Conservation (phyloP, 2,329 filamentous ascomycete genomes). For the Aspergillus intermedius region DNA sequence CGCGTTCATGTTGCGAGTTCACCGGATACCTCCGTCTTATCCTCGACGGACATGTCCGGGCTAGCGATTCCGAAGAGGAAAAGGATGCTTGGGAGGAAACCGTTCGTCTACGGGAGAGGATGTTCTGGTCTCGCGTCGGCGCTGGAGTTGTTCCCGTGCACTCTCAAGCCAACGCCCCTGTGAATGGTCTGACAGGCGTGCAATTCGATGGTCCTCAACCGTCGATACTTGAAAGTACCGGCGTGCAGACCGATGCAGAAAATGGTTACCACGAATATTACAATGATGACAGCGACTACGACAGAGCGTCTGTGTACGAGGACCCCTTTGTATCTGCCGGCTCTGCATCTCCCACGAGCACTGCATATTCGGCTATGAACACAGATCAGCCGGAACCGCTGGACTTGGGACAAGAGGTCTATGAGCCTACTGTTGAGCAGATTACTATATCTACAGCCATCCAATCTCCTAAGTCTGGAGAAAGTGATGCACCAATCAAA, state of each 20-base stretch:
- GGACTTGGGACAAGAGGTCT: conserved; percentile 1
- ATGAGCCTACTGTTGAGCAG: conserved; percentile 4
- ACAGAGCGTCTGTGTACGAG: conserved; percentile 3
- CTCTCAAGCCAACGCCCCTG: conserved; percentile 20
- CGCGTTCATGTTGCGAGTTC: conserved; percentile 87
- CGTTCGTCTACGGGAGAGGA: conserved; percentile 78
- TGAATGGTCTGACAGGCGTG: not conserved
- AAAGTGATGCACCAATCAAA: conserved; percentile 1
- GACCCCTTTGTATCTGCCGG: conserved; percentile 10
- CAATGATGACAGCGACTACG: conserved; percentile 1
- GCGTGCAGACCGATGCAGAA: conserved; percentile 4
- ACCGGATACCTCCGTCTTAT: conserved; percentile 85
- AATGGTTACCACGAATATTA: conserved; percentile 1
- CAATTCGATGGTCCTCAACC: not conserved
- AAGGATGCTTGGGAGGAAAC: conserved; percentile 92
- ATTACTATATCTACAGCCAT: not conserved
- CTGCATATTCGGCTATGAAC: conserved; percentile 2
- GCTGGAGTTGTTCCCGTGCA: conserved; percentile 76
- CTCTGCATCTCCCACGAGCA: conserved; percentile 8
- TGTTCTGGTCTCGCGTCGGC: conserved; percentile 94
- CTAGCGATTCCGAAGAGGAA: conserved; percentile 75
- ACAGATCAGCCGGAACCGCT: not conserved
- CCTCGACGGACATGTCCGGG: conserved; percentile 85
- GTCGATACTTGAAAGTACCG: conserved; percentile 2
- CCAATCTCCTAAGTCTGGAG: not conserved